Conservation (phyloP, 306 rosid species). For the Dalbergia oliveri region DNA sequence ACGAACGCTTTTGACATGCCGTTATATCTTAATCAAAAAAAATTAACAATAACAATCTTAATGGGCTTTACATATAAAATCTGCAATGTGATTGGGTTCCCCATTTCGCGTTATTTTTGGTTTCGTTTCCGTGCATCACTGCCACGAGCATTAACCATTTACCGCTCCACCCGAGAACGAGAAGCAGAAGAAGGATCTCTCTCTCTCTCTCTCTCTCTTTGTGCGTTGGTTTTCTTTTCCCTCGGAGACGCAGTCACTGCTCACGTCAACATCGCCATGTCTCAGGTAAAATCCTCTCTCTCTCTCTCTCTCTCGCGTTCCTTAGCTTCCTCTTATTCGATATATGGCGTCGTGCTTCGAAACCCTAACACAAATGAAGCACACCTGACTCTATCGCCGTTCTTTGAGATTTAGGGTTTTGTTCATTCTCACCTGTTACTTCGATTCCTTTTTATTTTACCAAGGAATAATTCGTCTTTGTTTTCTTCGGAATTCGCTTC, state of each 20-base stretch:
- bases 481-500: background rate
- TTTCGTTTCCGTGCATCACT: background rate
- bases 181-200: background rate
- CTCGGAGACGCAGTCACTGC: background rate
- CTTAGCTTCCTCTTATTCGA: background rate
- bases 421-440: background rate
- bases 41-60: too few relatives aligned
- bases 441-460: background rate
- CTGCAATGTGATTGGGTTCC: too few relatives aligned
- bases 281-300: conserved; percentile 35
- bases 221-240: background rate
- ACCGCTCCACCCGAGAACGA: conserved; percentile 13
- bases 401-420: conserved; percentile 45
- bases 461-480: background rate
- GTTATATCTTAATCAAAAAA: too few relatives aligned
- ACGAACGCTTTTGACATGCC: too few relatives aligned
- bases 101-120: background rate
- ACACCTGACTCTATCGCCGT: background rate
- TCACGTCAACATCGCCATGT: conserved; percentile 24
- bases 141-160: background rate
- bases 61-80: too few relatives aligned
- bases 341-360: background rate
- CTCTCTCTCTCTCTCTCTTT: conserved; percentile 22
- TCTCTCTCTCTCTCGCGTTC: background rate
- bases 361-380: conserved; percentile 9